Evolutionary conservation across 2,329 filamentous ascomycete genomes (phyloP).

Genomic region (Colletotrichum sp.): DNA sequence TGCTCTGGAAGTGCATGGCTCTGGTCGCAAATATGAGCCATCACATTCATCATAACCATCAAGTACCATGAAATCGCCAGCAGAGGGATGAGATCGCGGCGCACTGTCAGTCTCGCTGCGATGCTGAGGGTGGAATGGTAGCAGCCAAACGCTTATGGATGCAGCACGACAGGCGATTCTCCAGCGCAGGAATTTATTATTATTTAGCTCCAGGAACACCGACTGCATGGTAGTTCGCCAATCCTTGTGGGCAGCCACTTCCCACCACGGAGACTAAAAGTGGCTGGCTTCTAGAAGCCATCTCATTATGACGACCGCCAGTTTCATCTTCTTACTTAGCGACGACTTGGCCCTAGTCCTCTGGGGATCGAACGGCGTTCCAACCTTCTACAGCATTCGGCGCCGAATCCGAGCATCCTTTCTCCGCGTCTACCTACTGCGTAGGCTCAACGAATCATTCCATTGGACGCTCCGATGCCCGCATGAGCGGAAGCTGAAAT

Average conservation of each 20-base stretch:
- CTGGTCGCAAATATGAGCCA: background rate
- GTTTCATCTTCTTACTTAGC: background rate
- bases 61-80: background rate
- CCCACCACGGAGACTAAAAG: background rate
- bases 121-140: background rate
- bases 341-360: background rate
- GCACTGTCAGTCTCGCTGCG: background rate
- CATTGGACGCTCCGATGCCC: background rate
- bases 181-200: background rate
- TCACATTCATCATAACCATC: background rate
- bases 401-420: background rate
- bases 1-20: background rate
- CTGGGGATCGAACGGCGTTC: background rate
- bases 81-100: background rate
- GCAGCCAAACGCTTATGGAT: background rate
- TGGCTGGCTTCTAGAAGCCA: background rate
- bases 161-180: background rate
- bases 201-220: background rate
- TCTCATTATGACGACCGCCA: background rate
- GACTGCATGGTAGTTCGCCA: background rate
- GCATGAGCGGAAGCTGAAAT: background rate
- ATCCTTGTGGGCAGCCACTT: background rate
- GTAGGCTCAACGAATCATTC: background rate
- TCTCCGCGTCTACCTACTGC: background rate
- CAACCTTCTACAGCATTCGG: constrained; percentile 4